These are phyloP conservation scores for Fusarium solani-melongenae DNA, from an alignment of 2,329 filamentous ascomycete genomes.

Conservation along the genomic window DNA sequence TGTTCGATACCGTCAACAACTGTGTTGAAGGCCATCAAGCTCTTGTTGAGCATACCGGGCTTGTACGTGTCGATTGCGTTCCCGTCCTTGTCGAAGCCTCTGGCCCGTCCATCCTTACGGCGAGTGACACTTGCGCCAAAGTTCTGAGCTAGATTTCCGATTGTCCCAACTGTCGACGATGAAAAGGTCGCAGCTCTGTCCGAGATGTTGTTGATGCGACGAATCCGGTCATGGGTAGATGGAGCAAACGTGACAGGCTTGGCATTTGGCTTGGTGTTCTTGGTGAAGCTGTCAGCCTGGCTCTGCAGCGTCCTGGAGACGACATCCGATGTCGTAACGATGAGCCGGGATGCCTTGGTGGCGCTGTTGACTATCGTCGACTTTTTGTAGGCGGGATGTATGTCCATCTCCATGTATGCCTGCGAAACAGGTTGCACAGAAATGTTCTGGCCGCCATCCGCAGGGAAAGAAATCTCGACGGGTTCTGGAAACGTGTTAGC, in stretches of 20 bases:
- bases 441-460: constrained; percentile 72
- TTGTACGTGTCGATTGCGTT: constrained; percentile 76
- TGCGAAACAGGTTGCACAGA: constrained; percentile 74
- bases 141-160: constrained; percentile 88
- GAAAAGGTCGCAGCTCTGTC: constrained; percentile 81
- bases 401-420: constrained; percentile 79
- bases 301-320: constrained; percentile 81
- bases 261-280: constrained; percentile 79
- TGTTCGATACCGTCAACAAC: constrained; percentile 94
- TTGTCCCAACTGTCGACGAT: constrained; percentile 86
- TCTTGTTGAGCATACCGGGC: constrained; percentile 94
- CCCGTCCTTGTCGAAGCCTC: constrained; percentile 77
- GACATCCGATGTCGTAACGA: constrained; percentile 87
- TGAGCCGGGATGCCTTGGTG: constrained; percentile 86
- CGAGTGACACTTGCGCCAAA: constrained; percentile 77
- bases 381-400: constrained; percentile 92
- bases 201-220: constrained; percentile 91
- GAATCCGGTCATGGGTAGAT: constrained; percentile 83
- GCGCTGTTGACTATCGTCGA: constrained; percentile 89
- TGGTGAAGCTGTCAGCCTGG: constrained; percentile 83
- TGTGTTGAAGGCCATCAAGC: constrained; percentile 94
- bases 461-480: constrained; percentile 80
- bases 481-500: constrained; percentile 62
- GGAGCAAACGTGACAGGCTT: constrained; percentile 91
- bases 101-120: constrained; percentile 63